Conservation (phyloP, 129 eudicot species). For the Saposhnikovia divaricata region DNA sequence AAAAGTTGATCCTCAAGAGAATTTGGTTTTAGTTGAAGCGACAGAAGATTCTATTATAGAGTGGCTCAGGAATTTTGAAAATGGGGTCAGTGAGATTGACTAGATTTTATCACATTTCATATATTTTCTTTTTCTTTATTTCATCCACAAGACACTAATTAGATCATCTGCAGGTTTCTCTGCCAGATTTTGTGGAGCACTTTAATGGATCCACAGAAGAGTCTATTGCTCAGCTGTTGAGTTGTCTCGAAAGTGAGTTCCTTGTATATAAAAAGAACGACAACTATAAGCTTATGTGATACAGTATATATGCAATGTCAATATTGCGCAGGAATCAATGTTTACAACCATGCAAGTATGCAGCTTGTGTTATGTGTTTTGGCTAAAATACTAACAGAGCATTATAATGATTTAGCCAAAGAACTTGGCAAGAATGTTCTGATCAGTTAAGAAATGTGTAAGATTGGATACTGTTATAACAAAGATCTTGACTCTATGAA, state of each 20-base stretch:
- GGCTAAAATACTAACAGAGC: neutral
- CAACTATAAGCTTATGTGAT: slow-evolving; percentile 45
- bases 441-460: too few species aligned
- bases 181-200: slow-evolving; percentile 46
- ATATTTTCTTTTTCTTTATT: neutral
- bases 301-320: too few species aligned
- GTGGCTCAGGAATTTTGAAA: slow-evolving; percentile 41
- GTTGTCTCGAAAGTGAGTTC: slow-evolving; percentile 62
- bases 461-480: too few species aligned
- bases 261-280: slow-evolving; percentile 56
- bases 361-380: neutral
- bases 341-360: neutral
- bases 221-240: slow-evolving; percentile 35
- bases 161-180: slow-evolving; percentile 44
- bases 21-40: slow-evolving; percentile 20
- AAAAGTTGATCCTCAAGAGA: slow-evolving; percentile 32
- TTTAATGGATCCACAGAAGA: slow-evolving; percentile 51
- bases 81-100: slow-evolving; percentile 73
- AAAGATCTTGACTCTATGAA: too few species aligned
- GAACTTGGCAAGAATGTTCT: too few species aligned
- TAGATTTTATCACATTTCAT: neutral
- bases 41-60: slow-evolving; percentile 43
- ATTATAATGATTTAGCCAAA: neutral
- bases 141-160: neutral
- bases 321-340: neutral